Percentiles rank a stretch among this genome's conserved stretches.
Evolutionary conservation across 192 early-diverging fungal species (phyloP).

Genomic region (Chytriomyces sp.): DNA sequence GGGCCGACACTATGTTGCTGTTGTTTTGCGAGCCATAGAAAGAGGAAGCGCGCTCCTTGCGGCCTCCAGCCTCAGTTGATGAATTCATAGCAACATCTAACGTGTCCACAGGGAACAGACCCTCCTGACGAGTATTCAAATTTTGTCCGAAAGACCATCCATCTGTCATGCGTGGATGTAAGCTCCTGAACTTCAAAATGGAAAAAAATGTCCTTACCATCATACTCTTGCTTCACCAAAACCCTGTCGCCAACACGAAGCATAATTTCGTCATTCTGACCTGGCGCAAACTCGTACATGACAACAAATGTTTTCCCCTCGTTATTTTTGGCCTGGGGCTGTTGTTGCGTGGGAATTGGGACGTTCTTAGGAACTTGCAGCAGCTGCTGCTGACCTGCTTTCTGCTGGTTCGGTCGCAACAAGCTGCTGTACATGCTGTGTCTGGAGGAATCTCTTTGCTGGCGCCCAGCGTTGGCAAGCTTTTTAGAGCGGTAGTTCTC

Average conservation of each 20-base stretch:
- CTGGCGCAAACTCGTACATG: constrained; percentile 3
- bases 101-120: constrained; percentile 18
- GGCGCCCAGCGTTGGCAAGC: neutral
- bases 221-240: constrained; percentile 26
- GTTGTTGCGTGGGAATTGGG: neutral
- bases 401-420: neutral
- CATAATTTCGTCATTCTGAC: constrained; percentile 1
- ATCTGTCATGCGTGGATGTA: neutral
- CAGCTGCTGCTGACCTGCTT: too few relatives aligned
- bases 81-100: neutral
- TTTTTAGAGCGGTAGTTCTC: constrained; percentile 9
- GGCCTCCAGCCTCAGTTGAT: neutral
- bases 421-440: neutral
- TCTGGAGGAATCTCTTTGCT: neutral
- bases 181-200: neutral
- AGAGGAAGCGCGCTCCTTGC: constrained; percentile 38
- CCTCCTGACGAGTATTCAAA: neutral
- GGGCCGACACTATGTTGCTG: constrained; percentile 22
- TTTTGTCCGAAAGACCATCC: constrained; percentile 26
- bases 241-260: constrained; percentile 20
- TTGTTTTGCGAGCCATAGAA: constrained; percentile 45
- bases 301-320: too few relatives aligned
- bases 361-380: too few relatives aligned
- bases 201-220: constrained; percentile 14
- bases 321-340: neutral